Conservation (phyloP, 768 basidiomycete species). For the Lactarius vividus region DNA sequence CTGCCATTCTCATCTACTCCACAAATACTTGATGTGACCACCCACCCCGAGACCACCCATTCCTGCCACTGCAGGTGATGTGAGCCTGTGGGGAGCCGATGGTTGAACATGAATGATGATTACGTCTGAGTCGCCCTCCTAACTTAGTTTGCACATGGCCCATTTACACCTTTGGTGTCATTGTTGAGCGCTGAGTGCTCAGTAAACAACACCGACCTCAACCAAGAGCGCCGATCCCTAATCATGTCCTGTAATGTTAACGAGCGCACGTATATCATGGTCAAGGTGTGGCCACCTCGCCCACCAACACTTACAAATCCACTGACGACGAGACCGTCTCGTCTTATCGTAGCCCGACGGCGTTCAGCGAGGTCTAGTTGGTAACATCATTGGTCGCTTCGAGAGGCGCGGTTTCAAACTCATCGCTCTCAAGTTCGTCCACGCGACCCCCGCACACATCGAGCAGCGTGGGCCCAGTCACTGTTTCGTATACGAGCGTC, state of each 20-base stretch:
- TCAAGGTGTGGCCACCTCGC: constrained; percentile 65
- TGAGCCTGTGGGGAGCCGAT: too few species aligned
- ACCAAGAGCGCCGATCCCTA: constrained; percentile 27
- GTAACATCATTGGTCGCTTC: constrained; percentile 93
- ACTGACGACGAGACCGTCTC: constrained; percentile 11
- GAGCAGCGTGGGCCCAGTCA: constrained; percentile 64
- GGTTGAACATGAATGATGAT: too few species aligned
- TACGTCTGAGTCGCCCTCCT: too few species aligned
- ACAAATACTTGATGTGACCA: too few species aligned
- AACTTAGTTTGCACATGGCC: too few species aligned
- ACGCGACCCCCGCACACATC: constrained; percentile 78
- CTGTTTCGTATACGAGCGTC: not conserved
- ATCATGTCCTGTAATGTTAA: constrained; percentile 53
- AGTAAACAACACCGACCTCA: constrained; percentile 7
- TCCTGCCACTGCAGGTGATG: too few species aligned
- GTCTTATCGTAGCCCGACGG: constrained; percentile 79
- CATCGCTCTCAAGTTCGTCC: constrained; percentile 87
- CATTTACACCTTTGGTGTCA: too few species aligned
- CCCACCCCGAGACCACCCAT: too few species aligned
- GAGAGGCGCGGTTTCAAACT: constrained; percentile 99
- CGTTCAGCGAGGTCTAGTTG: constrained; percentile 94
- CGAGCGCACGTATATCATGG: constrained; percentile 99
- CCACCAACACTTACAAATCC: not conserved
- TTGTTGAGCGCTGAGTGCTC: too few species aligned
- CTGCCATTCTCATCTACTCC: too few species aligned